A percentile compares a stretch with the other conserved stretches of the same genome.
phyloP scores from a whole-genome alignment of 345 rosid genomes.

The Eucalyptus leucophloia region DNA sequence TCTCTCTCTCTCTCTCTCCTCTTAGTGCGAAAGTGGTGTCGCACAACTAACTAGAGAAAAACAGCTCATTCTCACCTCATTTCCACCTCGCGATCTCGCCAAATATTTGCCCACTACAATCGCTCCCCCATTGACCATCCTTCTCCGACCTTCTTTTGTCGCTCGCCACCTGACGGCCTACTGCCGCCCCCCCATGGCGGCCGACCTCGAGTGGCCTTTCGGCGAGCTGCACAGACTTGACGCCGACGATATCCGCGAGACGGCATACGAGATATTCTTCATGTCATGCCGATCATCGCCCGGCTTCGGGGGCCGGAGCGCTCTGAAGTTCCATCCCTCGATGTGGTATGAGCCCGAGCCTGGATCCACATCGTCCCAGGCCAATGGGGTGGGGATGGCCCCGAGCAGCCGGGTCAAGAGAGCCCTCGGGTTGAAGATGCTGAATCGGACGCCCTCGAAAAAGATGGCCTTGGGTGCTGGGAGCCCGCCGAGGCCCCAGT shows the following conservation, averaged over 20 bases:
- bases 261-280: slow-evolving; percentile 87
- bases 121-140: not conserved
- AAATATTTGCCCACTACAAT: not conserved
- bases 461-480: slow-evolving; percentile 21
- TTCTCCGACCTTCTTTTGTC: slow-evolving; percentile 1
- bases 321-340: slow-evolving; percentile 50
- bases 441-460: slow-evolving; percentile 61
- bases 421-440: slow-evolving; percentile 65
- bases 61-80: not conserved
- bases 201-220: slow-evolving; percentile 75
- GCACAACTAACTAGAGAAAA: not conserved
- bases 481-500: slow-evolving; percentile 11
- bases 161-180: slow-evolving; percentile 26
- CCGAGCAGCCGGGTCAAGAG: slow-evolving; percentile 65
- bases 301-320: slow-evolving; percentile 66
- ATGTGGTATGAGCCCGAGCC: not conserved
- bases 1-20: not conserved
- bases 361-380: not conserved
- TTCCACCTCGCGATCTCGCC: not conserved
- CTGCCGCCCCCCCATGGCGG: slow-evolving; percentile 9
- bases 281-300: slow-evolving; percentile 82
- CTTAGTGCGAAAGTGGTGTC: not conserved
- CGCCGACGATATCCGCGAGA: slow-evolving; percentile 59
- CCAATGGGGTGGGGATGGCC: slow-evolving; percentile 46
- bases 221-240: slow-evolving; percentile 44